Evolutionary conservation across 345 rosid genomes (phyloP).

Genomic region (Lepidium didymum): DNA sequence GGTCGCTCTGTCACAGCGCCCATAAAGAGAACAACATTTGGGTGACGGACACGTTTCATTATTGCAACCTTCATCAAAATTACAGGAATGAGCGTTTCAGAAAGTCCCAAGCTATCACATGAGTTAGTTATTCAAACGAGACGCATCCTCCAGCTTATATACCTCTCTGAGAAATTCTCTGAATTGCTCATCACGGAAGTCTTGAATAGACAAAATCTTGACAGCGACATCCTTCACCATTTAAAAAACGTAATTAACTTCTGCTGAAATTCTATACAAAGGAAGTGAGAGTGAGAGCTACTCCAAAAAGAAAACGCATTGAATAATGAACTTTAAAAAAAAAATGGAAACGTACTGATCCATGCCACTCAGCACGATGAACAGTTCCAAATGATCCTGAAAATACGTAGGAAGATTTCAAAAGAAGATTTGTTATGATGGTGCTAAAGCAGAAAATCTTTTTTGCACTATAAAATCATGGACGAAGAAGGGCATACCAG

Average conservation of each 20-base stretch:
- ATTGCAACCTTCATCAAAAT: constrained; percentile 62
- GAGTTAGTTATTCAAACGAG: background rate
- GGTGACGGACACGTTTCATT: constrained; percentile 97
- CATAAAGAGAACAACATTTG: constrained; percentile 97
- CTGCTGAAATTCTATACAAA: background rate
- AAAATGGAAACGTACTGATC: constrained; percentile 56
- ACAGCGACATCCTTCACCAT: constrained; percentile 86
- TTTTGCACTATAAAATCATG: background rate
- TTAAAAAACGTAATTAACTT: background rate
- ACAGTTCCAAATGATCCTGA: constrained; percentile 96
- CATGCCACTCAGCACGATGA: constrained; percentile 99
- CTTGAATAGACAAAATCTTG: constrained; percentile 80
- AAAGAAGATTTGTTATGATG: background rate
- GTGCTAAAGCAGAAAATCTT: background rate
- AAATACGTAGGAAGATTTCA: background rate
- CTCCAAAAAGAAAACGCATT: background rate
- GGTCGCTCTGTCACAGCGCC: constrained; percentile 94
- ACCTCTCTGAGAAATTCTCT: constrained; percentile 94
- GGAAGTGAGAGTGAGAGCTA: background rate
- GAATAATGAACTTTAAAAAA: background rate
- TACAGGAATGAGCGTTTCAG: background rate
- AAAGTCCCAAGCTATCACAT: background rate
- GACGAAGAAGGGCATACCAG: constrained; percentile 48
- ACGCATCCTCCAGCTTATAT: background rate
- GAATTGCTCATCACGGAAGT: constrained; percentile 80